Base-by-base conservation (phyloP, 371 early-diverging fungal species). In the Mortierella sp. region DNA sequence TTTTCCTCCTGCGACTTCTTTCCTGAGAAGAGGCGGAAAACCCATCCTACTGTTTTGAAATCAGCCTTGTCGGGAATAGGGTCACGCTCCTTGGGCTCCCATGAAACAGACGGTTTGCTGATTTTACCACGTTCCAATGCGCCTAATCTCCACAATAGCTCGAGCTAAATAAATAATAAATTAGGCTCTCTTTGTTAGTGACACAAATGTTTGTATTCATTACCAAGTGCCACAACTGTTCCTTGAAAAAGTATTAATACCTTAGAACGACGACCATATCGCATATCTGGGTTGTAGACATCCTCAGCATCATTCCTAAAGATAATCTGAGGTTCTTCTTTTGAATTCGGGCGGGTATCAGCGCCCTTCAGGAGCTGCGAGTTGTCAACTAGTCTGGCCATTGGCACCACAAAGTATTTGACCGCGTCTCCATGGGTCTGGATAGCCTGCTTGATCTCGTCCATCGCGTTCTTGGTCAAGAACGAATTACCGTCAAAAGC, bases 401-500 rank as follows among this genome's bases (percentile, higher is more conserved):
- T 93, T 7, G 92, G 92, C 4, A 93, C 90, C 1, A 92, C 84
- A 79, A 91, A 90, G 69, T 93, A 91, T 62, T 90, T 89, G 55
- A 84, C 85, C 1, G 85, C 74, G 3, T 87, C 77, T 16, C 90
- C 91, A 68, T 87, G 77, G 43, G 76, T 69, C 24, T 84, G 86
- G 16, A 90, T 79, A 22, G 89, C 88, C n/a, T 82, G 70, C 59
- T 80, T 85, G 60, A 93, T 92, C 47, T 92, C 92, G n/a, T 73
- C 69, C 69, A 89, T 91, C 1, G 87, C 91, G 38, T 88, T 87
- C 38, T 76, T 65, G 58, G 91, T 90, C 55, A 93, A 60, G 69
- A 89, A 93, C 55, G 90, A 90, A 65, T 93, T 93, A 5, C 93
- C 93, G 65, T 93, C 93, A 76, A 92, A 92, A 21, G 92, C 90